Percentiles rank a stretch among this genome's conserved stretches.
These are phyloP conservation scores for Cytospora piceae DNA, from an alignment of 2,329 filamentous ascomycete genomes.

Conservation along the genomic window DNA sequence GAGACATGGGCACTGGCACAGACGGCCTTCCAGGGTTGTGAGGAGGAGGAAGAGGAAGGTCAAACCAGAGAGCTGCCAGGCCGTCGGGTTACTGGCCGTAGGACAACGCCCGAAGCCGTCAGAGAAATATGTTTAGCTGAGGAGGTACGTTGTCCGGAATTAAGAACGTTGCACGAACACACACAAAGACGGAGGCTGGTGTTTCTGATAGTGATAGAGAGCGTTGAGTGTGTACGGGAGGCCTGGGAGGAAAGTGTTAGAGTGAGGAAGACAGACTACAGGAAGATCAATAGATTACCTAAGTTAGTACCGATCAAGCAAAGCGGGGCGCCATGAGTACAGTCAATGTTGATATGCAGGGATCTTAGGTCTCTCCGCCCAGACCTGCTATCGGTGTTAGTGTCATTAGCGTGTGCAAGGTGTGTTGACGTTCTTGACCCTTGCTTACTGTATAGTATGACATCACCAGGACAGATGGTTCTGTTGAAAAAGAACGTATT, in stretches of 20 bases:
- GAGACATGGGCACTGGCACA: background rate
- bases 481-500: background rate
- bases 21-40: background rate
- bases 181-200: background rate
- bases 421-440: background rate
- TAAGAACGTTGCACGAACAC: constrained; percentile 23
- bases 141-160: constrained; percentile 12
- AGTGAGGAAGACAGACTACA: background rate
- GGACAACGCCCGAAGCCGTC: background rate
- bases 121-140: background rate
- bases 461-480: background rate
- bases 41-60: background rate
- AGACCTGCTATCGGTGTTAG: background rate
- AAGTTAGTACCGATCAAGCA: constrained; percentile 13
- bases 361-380: background rate
- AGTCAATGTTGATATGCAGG: background rate
- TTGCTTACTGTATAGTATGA: background rate
- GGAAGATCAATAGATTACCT: no score
- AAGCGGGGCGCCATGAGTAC: constrained; percentile 5
- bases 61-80: background rate
- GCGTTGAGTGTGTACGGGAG: background rate
- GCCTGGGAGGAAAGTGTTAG: constrained; percentile 2
- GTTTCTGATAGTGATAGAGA: constrained; percentile 16
- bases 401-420: background rate
- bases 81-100: background rate